Percentiles rank a stretch among this genome's conserved stretches.
Evolutionary conservation across 1,139 yeast genomes (phyloP).

Genomic region (Nakaseomyces kungkrabaensis): DNA sequence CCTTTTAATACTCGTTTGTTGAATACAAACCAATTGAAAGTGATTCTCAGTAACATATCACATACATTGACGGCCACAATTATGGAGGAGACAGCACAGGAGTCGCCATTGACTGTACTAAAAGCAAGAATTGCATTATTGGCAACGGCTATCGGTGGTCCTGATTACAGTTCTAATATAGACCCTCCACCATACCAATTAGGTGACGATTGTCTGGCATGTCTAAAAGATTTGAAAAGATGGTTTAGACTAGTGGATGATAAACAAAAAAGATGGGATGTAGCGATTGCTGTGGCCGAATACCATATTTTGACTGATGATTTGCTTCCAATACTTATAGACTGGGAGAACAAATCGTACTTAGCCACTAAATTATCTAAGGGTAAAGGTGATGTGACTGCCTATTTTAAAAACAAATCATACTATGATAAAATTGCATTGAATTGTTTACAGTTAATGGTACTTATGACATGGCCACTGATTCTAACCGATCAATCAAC

Average conservation of each 20-base stretch:
- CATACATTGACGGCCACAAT: no score
- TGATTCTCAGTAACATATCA: no score
- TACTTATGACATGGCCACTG: constrained; percentile 81
- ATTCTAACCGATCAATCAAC: constrained; percentile 44
- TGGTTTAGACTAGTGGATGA: constrained; percentile 87
- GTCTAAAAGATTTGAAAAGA: constrained; percentile 75
- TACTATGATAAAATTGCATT: constrained; percentile 54
- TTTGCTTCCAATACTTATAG: constrained; percentile 60
- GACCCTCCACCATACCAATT: constrained; percentile 55
- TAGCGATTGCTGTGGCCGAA: constrained; percentile 82
- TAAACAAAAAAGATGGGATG: constrained; percentile 55
- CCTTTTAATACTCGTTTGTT: no score
- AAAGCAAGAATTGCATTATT: constrained; percentile 28
- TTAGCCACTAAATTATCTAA: constrained; percentile 26
- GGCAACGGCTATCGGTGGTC: constrained; percentile 31
- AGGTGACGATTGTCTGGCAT: constrained; percentile 87
- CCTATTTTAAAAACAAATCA: constrained; percentile 19
- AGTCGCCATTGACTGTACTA: constrained; percentile 14
- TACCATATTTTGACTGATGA: constrained; percentile 67
- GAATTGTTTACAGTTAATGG: constrained; percentile 68
- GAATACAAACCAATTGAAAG: no score
- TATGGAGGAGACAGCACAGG: constrained; percentile 1
- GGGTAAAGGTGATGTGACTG: constrained; percentile 19
- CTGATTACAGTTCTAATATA: constrained; percentile 31
- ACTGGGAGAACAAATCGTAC: constrained; percentile 48